Base-by-base conservation (phyloP, 2,329 filamentous ascomycete genomes). In the Metarhizium sp. region DNA sequence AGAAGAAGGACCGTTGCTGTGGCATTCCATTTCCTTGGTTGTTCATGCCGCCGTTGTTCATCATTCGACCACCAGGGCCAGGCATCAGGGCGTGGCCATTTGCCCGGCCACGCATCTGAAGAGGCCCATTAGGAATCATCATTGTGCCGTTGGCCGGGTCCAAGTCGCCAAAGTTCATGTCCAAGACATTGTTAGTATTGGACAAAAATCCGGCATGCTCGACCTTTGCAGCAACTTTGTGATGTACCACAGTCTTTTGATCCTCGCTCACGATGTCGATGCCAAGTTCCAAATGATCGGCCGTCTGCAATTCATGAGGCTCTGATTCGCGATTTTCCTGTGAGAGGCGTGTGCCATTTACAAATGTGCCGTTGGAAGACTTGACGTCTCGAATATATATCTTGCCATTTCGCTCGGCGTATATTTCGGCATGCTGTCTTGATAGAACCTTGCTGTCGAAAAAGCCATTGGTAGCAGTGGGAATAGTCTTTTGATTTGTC, bases 221-320 rank as follows among this genome's bases (percentile, higher is more conserved):
- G 55, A 99, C 91, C 68, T 95, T 95, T 55, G 94, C 92, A 20
- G 92, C 92, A 50, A 99, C 94, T 68, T 99, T 99, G 75, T 97
- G 94, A 67, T 99, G 94, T 14, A 99, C 92, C 32, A 99, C 91
- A 0, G 92, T 96, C 74, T 96, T 97, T 69, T 97, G 92, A 68
- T 99, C 94, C 70, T 99, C 94, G 71, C 90, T 96, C 52, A 99
- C 92, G 66, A 99, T 99, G 67, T 99, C 94, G 64, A 99, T 99
- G 55, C 94, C 94, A 40, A 99, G 79, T 68, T 99, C 94, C 53
- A 99, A 76, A 59, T 94, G 90, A 67, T 99, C 94, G 61, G 90
- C 86, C 57, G 92, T 91, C 65, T 92, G 87, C 38, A 99, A 76
- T 67, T 97, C 92, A 67, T 96, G 90, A 0, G 94, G 92, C 59